Conservation (phyloP, 225 moss, liverwort and hornwort species). For the Sphagnum contortum region DNA sequence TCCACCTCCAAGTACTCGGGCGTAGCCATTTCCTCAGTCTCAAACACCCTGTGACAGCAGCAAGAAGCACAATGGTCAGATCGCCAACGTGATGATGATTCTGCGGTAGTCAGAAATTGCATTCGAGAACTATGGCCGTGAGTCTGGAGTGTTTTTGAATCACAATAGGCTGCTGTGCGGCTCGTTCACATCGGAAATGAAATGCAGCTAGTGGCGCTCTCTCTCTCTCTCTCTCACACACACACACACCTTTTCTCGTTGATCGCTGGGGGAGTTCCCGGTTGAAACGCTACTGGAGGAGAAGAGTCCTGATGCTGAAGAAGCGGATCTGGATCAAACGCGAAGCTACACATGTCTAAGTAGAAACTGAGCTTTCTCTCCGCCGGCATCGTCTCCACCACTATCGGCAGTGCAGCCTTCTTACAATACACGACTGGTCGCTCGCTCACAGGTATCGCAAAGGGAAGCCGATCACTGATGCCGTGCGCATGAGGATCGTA, state of each 20-base stretch:
- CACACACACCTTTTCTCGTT: too few relatives aligned
- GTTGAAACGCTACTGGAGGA: too few relatives aligned
- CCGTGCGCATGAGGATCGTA: too few relatives aligned
- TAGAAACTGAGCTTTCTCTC: constrained; percentile 24
- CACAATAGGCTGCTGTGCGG: background rate
- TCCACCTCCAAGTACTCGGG: constrained; percentile 64
- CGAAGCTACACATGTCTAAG: constrained; percentile 38
- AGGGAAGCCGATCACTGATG: too few relatives aligned
- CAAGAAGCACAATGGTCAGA: background rate
- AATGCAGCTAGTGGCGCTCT: constrained; percentile 39
- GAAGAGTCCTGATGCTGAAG: background rate
- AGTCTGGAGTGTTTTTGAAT: background rate
- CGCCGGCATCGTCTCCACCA: constrained; percentile 15
- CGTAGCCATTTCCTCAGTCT: constrained; percentile 25
- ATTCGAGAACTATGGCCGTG: background rate
- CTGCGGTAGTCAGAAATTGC: background rate
- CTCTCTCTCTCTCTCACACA: too few relatives aligned
- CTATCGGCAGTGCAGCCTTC: too few relatives aligned
- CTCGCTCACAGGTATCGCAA: too few relatives aligned
- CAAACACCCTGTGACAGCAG: constrained; percentile 11
- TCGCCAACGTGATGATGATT: background rate
- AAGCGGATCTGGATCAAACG: constrained; percentile 30
- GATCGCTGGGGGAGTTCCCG: too few relatives aligned
- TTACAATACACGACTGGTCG: too few relatives aligned
- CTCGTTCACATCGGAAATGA: constrained; percentile 1